Evolutionary conservation across 352 stramenopile species (phyloP).

Genomic region (Globisporangium orthogonon): DNA sequence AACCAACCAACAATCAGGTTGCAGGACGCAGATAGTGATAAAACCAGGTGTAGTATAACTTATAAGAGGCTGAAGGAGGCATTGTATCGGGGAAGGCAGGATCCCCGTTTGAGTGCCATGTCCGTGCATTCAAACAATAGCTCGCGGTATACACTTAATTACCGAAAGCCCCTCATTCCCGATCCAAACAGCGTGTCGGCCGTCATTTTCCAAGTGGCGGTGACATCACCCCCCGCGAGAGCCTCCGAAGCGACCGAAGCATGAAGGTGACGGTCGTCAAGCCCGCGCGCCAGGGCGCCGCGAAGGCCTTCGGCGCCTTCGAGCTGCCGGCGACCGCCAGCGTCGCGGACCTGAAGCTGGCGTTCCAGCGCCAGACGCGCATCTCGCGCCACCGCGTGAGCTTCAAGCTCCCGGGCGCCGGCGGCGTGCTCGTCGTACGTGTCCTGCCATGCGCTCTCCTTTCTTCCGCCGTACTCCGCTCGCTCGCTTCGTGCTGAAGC

Average conservation of each 20-base stretch:
- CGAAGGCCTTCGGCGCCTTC: constrained; percentile 50
- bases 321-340: constrained; percentile 29
- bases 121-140: background rate
- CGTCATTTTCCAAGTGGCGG: constrained; percentile 2
- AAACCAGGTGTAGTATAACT: background rate
- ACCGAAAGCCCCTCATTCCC: too few relatives aligned
- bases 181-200: too few relatives aligned
- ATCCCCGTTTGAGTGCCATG: background rate
- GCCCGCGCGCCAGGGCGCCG: constrained; percentile 33
- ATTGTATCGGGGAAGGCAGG: background rate
- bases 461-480: background rate
- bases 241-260: background rate
- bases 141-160: too few relatives aligned
- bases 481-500: background rate
- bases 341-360: constrained; percentile 43
- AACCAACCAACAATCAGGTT: background rate
- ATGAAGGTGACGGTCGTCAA: constrained; percentile 70
- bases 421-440: constrained; percentile 22
- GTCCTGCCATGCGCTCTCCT: background rate
- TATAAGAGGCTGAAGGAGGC: background rate
- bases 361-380: constrained; percentile 42
- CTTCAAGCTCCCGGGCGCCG: constrained; percentile 41
- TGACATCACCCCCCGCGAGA: constrained; percentile 6
- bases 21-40: background rate
- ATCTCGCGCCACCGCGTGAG: constrained; percentile 55